These are phyloP conservation scores for Aspergillaceae sp. DNA, from an alignment of 2,329 filamentous ascomycete genomes.

Conservation along the genomic window DNA sequence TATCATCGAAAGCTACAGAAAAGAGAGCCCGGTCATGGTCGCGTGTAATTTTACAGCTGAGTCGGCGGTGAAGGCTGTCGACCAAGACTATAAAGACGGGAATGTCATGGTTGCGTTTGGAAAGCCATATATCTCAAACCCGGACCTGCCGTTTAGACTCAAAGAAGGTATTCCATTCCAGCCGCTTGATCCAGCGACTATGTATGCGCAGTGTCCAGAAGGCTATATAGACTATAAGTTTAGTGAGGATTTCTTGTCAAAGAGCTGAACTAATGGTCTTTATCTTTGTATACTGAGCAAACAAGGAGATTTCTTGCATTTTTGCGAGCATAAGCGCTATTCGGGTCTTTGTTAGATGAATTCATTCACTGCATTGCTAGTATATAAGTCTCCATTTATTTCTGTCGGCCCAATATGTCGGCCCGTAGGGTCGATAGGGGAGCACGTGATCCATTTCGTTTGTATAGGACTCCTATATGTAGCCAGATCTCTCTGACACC, in stretches of 20 bases:
- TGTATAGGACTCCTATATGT: too few relatives aligned
- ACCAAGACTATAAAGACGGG: conserved; percentile 21
- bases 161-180: conserved; percentile 29
- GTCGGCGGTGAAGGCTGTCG: conserved; percentile 30
- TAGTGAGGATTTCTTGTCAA: conserved; percentile 23
- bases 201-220: conserved; percentile 32
- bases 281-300: too few relatives aligned
- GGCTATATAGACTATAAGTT: conserved; percentile 35
- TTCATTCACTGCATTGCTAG: too few relatives aligned
- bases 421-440: too few relatives aligned
- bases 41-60: conserved; percentile 40
- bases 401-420: too few relatives aligned
- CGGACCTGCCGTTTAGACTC: conserved; percentile 38
- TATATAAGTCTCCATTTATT: too few relatives aligned
- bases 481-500: too few relatives aligned
- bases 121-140: conserved; percentile 37
- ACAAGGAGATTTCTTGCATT: too few relatives aligned
- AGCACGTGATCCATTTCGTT: too few relatives aligned
- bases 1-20: conserved; percentile 35
- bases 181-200: conserved; percentile 32
- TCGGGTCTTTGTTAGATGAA: too few relatives aligned
- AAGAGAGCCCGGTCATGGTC: conserved; percentile 42
- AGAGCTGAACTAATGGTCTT: too few relatives aligned
- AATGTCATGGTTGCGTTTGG: conserved; percentile 34
- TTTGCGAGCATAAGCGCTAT: too few relatives aligned